phyloP scores from a whole-genome alignment of 129 eudicot genomes.

The Centrapalus pauciflorus region DNA sequence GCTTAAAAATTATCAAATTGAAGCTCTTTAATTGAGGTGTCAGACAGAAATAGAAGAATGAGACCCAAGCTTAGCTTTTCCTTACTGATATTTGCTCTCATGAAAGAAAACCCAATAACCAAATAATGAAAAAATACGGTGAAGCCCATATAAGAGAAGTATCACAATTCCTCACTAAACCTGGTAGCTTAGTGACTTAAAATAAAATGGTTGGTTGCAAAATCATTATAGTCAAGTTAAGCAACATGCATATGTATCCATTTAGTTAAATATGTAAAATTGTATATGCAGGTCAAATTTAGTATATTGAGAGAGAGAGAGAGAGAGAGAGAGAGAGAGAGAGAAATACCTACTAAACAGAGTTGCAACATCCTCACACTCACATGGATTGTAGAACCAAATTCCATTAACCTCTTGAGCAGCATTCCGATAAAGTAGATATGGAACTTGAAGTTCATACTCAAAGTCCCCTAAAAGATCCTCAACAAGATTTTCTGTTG shows the following conservation, averaged over 20 bases:
- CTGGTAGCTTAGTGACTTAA: not conserved
- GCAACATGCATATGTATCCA: not conserved
- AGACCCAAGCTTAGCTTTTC: too few relatives aligned
- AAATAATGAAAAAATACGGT: too few relatives aligned
- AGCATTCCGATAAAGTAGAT: slow-evolving; percentile 76
- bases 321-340: not conserved
- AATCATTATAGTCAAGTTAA: not conserved
- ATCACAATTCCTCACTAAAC: not conserved
- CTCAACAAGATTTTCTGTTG: slow-evolving; percentile 82
- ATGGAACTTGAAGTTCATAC: slow-evolving; percentile 80
- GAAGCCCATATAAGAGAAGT: too few relatives aligned
- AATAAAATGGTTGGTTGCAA: not conserved
- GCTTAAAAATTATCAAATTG: not conserved
- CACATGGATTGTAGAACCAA: slow-evolving; percentile 80
- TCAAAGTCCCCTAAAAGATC: slow-evolving; percentile 87
- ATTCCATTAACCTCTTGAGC: slow-evolving; percentile 84
- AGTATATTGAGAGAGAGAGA: not conserved
- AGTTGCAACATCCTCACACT: slow-evolving; percentile 89
- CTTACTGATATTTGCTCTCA: too few relatives aligned
- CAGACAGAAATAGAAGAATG: too few relatives aligned
- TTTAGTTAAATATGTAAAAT: not conserved
- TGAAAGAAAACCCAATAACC: too few relatives aligned
- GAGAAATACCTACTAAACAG: slow-evolving; percentile 63
- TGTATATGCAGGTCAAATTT: not conserved
- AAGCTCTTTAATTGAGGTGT: too few relatives aligned